Base-by-base conservation (phyloP, 805 yeast genomes). In the Jamesozyma rosinii region DNA sequence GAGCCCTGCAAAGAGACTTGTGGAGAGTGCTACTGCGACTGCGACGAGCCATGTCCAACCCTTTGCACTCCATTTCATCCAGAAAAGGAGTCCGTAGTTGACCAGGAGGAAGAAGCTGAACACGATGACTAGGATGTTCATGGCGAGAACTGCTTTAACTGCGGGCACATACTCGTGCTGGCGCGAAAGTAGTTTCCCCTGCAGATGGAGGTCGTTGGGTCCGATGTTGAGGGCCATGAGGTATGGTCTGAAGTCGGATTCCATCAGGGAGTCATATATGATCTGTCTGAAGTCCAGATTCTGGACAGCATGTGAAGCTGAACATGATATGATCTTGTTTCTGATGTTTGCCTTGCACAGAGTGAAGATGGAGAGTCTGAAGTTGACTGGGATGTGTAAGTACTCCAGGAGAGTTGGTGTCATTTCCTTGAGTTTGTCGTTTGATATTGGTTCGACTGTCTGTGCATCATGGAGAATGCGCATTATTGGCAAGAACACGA, bases 101-200 rank as follows among this genome's bases (percentile, higher is more conserved):
- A 52, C 19, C 38, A 59, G 41, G 11, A 51, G 39, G 43, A 51
- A 34, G 41, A 59, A 55, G 2, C 59, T 37, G 15, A 44, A 33
- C 11, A 61, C 44, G 38, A 61, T 54, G 3, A 57, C 36, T 31
- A 61, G 29, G n/a, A 59, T 37, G 32, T 51, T 50, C 49, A 58
- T 48, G 5, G 66, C 57, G 35, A 63, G 46, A 15, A 54, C 49
- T 3, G 65, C 61, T 32, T 48, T 52, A 26, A 61, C 49, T 5
- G 61, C 57, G 10, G 67, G 65, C 18, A 57, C 61, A 41, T 61
- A 63, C 41, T 58, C 58, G 35, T 57, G 57, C 48, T 63, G 54
- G 42, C 58, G 59, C 11, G 51, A 29, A 48, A 52, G 49, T 41
- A 63, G 46, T 29, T 58, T 48, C 49, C 66, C 67, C 10, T 52